Base-by-base conservation (phyloP, 306 rosid species). In the Canavalia gladiata region DNA sequence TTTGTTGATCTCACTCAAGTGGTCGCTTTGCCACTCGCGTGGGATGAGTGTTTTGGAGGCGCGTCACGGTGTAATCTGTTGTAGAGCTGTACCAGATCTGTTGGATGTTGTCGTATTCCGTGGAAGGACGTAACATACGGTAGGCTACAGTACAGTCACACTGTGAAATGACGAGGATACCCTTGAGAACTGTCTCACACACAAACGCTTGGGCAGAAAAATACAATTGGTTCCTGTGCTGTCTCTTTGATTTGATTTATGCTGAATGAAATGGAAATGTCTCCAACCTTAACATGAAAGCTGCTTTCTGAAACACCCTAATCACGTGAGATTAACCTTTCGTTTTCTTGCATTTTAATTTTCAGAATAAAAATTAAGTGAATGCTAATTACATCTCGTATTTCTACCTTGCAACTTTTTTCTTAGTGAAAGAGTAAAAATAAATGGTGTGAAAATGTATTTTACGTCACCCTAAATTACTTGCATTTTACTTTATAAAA, bases 41-140 rank as follows among this genome's bases (percentile, higher is more conserved):
- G 54, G 6, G 8, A 76, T n/a, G 25, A 10, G 28, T 13, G 2
- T 64, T 33, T 34, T 2, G 0, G 4, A 5, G 25, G 42, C 75
- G 60, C 76, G 71, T 67, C 59, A 69, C 1, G 3, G 7, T 30
- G 37, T 3, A 52, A 5, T 46, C 0, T 1, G 13, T 29, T 31
- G 49, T 3, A 55, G 45, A n/a, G 57, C 28, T 81, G 80, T 52
- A 50, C 4, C 42, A 8, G 45, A 33, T 77, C 55, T 10, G 81
- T 65, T 30, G n/a, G 62, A 63, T 47, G 33, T 69, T 75, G 84
- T 75, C 84, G 79, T 75, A 69, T 74, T 58, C 1, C 2, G 39
- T 34, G 81, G 73, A 74, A 2, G 68, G 74, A 79, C 68, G 46
- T 71, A 77, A 71, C 68, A 78, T 65, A 60, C 25, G 12, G 83